Evolutionary conservation across 106 monocot genomes (phyloP).

Genomic region (Allium sativum): DNA sequence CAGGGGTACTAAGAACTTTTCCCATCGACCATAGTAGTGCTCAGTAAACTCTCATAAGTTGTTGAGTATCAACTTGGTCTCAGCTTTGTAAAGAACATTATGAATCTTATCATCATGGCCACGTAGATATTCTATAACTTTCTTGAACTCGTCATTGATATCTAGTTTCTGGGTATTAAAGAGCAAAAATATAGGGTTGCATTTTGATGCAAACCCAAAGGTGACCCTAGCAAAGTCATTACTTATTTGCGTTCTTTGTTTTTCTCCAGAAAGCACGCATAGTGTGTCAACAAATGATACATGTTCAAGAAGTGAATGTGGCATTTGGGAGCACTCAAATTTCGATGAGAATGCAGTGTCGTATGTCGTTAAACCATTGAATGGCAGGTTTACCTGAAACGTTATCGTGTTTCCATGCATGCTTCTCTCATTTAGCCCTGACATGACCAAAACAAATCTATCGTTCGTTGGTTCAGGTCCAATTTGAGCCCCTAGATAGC

Average conservation of each 20-base stretch:
- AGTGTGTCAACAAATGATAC: too few species aligned
- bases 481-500: constrained; percentile 96
- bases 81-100: constrained; percentile 81
- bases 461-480: constrained; percentile 98
- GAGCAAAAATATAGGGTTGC: constrained; percentile 79
- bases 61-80: constrained; percentile 86
- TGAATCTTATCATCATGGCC: constrained; percentile 97
- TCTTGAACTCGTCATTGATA: constrained; percentile 91
- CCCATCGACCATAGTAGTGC: constrained; percentile 95
- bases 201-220: constrained; percentile 94
- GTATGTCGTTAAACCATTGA: constrained; percentile 67
- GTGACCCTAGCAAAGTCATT: constrained; percentile 92
- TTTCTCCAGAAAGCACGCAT: constrained; percentile 1
- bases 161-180: constrained; percentile 97
- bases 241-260: constrained; percentile 82
- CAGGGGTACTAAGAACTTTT: constrained; percentile 89
- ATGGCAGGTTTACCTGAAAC: constrained; percentile 98
- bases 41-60: constrained; percentile 98
- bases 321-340: constrained; percentile 96
- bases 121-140: constrained; percentile 70
- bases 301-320: constrained; percentile 26
- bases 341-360: constrained; percentile 87
- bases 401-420: constrained; percentile 93
- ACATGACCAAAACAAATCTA: constrained; percentile 94
- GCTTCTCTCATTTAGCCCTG: constrained; percentile 87